Evolutionary conservation across 2,329 filamentous ascomycete genomes (phyloP).

Genomic region (Mycogone perniciosa): DNA sequence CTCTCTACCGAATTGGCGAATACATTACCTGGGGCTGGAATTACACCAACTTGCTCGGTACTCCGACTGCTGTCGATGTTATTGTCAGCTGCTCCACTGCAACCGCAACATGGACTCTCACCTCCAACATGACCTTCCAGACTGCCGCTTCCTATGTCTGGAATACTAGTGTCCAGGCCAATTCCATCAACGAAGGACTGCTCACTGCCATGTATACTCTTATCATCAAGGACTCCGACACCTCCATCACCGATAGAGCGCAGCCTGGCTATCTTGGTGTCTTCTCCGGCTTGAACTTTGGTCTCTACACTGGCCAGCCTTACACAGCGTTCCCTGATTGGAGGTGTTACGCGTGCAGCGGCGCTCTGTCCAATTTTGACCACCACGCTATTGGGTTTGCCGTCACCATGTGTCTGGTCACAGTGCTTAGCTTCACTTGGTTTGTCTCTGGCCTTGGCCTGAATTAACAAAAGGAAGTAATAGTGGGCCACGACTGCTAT

Average conservation of each 20-base stretch:
- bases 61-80: conserved; percentile 55
- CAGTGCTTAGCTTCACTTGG: conserved; percentile 57
- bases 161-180: conserved; percentile 49
- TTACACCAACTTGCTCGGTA: conserved; percentile 54
- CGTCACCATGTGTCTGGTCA: conserved; percentile 48
- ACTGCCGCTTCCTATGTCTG: conserved; percentile 48
- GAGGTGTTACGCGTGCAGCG: conserved; percentile 54
- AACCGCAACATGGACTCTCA: conserved; percentile 52
- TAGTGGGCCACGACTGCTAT: neutral
- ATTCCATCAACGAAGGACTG: conserved; percentile 40
- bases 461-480: conserved; percentile 19
- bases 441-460: conserved; percentile 49
- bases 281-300: conserved; percentile 46
- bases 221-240: conserved; percentile 54
- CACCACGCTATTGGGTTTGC: conserved; percentile 44
- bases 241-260: conserved; percentile 41
- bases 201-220: conserved; percentile 53
- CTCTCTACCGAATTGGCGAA: conserved; percentile 56
- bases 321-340: conserved; percentile 49
- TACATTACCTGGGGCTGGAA: conserved; percentile 58
- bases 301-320: conserved; percentile 47
- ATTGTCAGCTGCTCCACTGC: conserved; percentile 49
- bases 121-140: conserved; percentile 55
- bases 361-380: conserved; percentile 41
- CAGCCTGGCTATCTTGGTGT: conserved; percentile 50